Conservation (phyloP, 2,329 filamentous ascomycete species). For the Pestalotiopsis sp. region DNA sequence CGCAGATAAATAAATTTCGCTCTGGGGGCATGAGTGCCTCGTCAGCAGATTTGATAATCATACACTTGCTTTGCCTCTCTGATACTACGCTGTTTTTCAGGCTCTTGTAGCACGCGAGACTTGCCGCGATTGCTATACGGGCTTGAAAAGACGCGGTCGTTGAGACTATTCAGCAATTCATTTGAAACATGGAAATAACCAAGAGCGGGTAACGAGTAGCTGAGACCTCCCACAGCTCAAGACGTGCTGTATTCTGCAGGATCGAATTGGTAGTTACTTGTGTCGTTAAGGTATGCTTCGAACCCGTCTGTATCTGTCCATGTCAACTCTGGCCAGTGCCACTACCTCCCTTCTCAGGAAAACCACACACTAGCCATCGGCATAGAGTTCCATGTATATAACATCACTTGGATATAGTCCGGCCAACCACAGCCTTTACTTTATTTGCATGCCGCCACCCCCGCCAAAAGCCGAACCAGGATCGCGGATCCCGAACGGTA, state of each 20-base stretch:
- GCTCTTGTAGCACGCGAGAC: neutral
- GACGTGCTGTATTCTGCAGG: too few species aligned
- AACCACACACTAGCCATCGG: neutral
- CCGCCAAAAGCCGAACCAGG: neutral
- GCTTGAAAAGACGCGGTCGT: neutral
- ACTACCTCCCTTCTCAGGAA: too few species aligned
- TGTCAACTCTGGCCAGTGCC: too few species aligned
- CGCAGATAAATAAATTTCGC: conserved; percentile 37
- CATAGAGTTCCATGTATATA: neutral
- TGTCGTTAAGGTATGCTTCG: too few species aligned
- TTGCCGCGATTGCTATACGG: neutral
- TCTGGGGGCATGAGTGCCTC: conserved; percentile 39
- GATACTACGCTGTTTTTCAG: neutral
- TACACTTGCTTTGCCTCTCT: neutral
- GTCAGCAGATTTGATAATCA: neutral
- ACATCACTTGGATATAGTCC: neutral
- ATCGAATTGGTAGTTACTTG: too few species aligned
- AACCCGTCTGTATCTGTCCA: too few species aligned
- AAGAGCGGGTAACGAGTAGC: too few species aligned
- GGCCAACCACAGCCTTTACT: neutral
- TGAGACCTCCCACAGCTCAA: too few species aligned
- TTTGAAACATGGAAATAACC: too few species aligned
- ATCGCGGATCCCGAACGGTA: too few species aligned
- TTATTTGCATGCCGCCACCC: neutral
- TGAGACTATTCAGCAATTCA: neutral